phyloP scores from a whole-genome alignment of 768 basidiomycete species.

The Tricholoma matsutake region DNA sequence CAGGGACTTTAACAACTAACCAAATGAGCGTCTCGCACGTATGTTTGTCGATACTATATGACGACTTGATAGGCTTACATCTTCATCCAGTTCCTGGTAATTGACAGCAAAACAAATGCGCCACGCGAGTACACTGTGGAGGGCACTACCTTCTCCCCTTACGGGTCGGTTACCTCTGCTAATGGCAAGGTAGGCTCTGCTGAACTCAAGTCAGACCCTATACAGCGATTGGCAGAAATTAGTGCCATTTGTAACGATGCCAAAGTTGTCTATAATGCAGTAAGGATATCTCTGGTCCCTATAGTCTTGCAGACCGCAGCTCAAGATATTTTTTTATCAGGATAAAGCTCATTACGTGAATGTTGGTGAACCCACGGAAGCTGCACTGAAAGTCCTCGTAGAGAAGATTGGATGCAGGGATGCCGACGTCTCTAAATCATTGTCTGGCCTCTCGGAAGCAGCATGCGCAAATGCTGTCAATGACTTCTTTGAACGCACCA shows the following conservation, averaged over 20 bases:
- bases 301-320: not conserved
- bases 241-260: slow-evolving; percentile 94
- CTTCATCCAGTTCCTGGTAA: slow-evolving; percentile 63
- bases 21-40: slow-evolving; percentile 95
- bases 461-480: slow-evolving; percentile 81
- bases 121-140: slow-evolving; percentile 77
- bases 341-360: slow-evolving; percentile 78
- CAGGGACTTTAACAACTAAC: slow-evolving; percentile 92
- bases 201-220: slow-evolving; percentile 63
- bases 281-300: slow-evolving; percentile 31
- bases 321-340: slow-evolving; percentile 33
- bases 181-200: slow-evolving; percentile 56
- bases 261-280: slow-evolving; percentile 79
- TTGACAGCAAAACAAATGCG: slow-evolving; percentile 49
- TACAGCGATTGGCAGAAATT: slow-evolving; percentile 88
- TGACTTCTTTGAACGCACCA: slow-evolving; percentile 71
- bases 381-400: slow-evolving; percentile 89
- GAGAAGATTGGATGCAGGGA: slow-evolving; percentile 89
- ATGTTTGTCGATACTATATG: slow-evolving; percentile 17
- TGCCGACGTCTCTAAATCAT: slow-evolving; percentile 50
- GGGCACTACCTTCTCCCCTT: slow-evolving; percentile 89
- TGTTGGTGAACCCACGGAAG: slow-evolving; percentile 96
- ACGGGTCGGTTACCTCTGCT: slow-evolving; percentile 66
- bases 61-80: not conserved
- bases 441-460: slow-evolving; percentile 52